Conservation (phyloP, 768 basidiomycete species). For the Russula compacta region DNA sequence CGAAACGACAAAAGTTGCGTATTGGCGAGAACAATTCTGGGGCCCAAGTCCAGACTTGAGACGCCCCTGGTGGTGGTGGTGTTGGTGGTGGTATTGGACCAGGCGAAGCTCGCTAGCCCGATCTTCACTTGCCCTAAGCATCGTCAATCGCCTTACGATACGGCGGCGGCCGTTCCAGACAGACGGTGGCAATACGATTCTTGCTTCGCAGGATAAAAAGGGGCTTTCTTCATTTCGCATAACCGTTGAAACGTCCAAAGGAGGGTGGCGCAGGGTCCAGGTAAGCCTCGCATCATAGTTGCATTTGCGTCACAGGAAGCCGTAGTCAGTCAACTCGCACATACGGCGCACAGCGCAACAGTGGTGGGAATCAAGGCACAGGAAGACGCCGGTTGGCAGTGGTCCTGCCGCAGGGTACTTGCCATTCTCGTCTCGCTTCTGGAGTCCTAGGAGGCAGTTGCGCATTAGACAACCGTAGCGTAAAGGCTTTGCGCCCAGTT, state of each 20-base stretch:
- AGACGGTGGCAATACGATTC: not conserved
- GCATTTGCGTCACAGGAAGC: not conserved
- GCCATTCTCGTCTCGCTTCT: slow-evolving; percentile 9
- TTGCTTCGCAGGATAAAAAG: not conserved
- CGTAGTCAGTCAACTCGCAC: not conserved
- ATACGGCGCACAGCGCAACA: not conserved
- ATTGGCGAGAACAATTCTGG: not conserved
- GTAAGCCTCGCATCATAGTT: not conserved
- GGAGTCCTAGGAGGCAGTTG: not conserved
- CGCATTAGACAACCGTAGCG: not conserved
- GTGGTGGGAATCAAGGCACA: slow-evolving; percentile 11
- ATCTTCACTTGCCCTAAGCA: not conserved
- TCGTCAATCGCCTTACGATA: not conserved
- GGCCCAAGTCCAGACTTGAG: not conserved
- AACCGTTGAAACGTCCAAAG: slow-evolving; percentile 5
- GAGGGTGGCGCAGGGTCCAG: not conserved
- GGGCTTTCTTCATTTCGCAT: slow-evolving; percentile 5
- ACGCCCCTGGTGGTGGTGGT: not conserved
- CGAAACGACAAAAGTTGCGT: not conserved
- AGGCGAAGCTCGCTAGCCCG: not conserved
- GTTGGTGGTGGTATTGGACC: not conserved
- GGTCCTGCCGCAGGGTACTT: slow-evolving; percentile 1
- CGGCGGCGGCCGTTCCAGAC: not conserved
- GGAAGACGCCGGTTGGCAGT: not conserved
- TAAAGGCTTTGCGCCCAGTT: not conserved